Conservation (phyloP, 148 eudicot genomes). For the Drosera capensis region DNA sequence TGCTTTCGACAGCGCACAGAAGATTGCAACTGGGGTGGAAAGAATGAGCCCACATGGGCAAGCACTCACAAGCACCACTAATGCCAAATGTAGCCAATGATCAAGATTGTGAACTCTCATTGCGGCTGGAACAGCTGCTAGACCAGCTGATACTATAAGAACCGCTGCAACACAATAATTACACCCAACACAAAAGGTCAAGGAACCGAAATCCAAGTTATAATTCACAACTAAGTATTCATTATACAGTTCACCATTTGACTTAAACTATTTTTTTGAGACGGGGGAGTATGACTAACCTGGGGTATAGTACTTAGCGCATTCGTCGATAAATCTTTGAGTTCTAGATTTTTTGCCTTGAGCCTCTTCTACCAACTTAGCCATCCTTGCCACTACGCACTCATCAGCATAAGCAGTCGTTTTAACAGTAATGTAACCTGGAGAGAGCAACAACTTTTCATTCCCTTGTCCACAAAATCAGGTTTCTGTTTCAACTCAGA, state of each 20-base stretch:
- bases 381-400: slow-evolving; percentile 76
- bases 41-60: slow-evolving; percentile 94
- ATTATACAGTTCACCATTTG: no score
- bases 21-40: slow-evolving; percentile 85
- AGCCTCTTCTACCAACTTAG: slow-evolving; percentile 87
- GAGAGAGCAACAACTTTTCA: slow-evolving; percentile 1
- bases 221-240: neutral
- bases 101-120: slow-evolving; percentile 30
- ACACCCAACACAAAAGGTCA: neutral
- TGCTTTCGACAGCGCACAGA: slow-evolving; percentile 82
- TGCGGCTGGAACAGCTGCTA: slow-evolving; percentile 48
- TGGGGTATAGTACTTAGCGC: slow-evolving; percentile 88
- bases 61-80: slow-evolving; percentile 80
- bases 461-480: no score
- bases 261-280: no score
- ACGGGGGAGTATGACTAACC: slow-evolving; percentile 16
- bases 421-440: slow-evolving; percentile 59
- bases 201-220: neutral
- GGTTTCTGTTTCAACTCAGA: no score
- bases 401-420: slow-evolving; percentile 71
- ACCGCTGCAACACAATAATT: slow-evolving; percentile 37
- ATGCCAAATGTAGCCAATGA: slow-evolving; percentile 56
- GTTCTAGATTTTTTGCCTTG: slow-evolving; percentile 60
- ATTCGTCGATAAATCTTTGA: slow-evolving; percentile 57
- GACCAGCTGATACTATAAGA: slow-evolving; percentile 37